phyloP scores from a whole-genome alignment of 129 eudicot genomes.

The Centaurea solstitialis region DNA sequence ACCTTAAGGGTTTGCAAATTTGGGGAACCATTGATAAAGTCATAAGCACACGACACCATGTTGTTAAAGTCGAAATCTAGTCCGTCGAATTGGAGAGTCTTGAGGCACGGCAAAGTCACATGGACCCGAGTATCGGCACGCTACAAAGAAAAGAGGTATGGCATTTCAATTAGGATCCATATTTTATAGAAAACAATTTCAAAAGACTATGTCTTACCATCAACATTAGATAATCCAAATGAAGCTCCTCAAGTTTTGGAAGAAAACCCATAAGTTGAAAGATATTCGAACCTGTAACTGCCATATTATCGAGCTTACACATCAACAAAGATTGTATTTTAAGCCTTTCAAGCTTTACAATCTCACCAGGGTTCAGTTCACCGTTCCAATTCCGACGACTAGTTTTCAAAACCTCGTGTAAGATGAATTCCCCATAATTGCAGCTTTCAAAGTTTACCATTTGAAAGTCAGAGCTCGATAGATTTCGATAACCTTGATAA shows the following conservation, averaged over 20 bases:
- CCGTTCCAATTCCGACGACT: neutral
- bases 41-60: neutral
- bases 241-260: conserved; percentile 19
- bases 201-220: conserved; percentile 8
- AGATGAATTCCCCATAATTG: neutral
- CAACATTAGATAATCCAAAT: neutral
- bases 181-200: neutral
- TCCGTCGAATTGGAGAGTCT: neutral
- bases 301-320: neutral
- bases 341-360: neutral
- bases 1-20: conserved; percentile 22
- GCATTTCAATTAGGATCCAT: neutral
- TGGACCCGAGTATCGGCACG: neutral
- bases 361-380: neutral
- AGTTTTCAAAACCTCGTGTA: neutral
- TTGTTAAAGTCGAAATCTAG: neutral
- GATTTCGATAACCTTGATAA: conserved; percentile 23
- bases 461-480: neutral
- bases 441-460: neutral
- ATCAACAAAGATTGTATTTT: neutral
- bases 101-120: neutral
- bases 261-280: conserved; percentile 6
- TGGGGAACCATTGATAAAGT: neutral
- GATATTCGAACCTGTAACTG: too few relatives aligned
- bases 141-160: neutral